Base-by-base conservation (phyloP, 2,329 filamentous ascomycete genomes). In the Ciborinia camelliae region DNA sequence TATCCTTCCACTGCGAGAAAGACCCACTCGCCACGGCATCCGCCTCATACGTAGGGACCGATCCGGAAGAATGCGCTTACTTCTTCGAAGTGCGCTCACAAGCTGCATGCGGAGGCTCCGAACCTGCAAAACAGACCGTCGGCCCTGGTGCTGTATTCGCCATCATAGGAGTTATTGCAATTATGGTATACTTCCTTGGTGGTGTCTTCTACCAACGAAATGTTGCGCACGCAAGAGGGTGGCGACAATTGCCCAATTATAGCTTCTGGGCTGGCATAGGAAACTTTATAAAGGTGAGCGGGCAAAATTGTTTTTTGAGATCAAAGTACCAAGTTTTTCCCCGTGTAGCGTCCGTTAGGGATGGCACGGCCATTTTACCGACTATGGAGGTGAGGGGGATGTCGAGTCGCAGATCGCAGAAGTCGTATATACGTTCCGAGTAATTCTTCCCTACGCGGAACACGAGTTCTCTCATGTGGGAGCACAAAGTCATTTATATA, bases 151-250 rank as follows among this genome's bases (percentile, higher is more conserved):
- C 92, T 80, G 77, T 99, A 15, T 99, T 99, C 75, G 90, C 90
- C 67, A 89, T 98, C 69, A 98, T 99, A 75, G 84, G 86, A 70
- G 80, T 82, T 66, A 84, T 87, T 66, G 90, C 93, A 12, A 83
- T 97, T 45, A 79, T 94, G 12, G 95, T 95, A 28, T 99, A 99
- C 77, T 81, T 97, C 63, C 84, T 96, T 45, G 95, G 95, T 71
- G 95, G 95, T 73, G 90, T 96, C 71, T 92, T 97, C 68, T 99
- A 98, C 81, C 94, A 97, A 77, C 87, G 95, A 66, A 96, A 92
- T 39, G 93, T 99, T 65, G 89, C 93, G 78, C 91, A 99, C 76
- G 92, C 96, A 72, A 85, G 95, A 68, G 95, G 95, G 55, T 98
- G 94, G 95, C 86, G 91, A 71, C 95, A 99, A 77, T 80, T 97